Evolutionary conservation across 1,284 basidiomycete genomes (phyloP).

Genomic region (Crepidotus sp.): DNA sequence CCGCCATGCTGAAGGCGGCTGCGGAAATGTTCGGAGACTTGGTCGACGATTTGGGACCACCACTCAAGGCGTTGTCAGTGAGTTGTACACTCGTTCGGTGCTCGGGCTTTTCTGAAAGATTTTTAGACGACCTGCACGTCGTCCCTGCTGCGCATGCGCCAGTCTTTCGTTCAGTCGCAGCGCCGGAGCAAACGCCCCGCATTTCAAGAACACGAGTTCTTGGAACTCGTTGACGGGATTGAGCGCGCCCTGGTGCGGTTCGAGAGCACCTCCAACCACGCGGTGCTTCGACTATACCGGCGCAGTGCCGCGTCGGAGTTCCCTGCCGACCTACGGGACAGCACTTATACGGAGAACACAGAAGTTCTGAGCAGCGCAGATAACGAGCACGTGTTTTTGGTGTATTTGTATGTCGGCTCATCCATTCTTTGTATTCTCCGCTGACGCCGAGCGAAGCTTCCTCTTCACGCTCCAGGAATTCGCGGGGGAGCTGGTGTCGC

Average conservation of each 20-base stretch:
- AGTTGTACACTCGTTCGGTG: conserved; percentile 16
- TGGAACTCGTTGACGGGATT: conserved; percentile 55
- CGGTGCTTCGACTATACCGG: conserved; percentile 69
- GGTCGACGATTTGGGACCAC: conserved; percentile 74
- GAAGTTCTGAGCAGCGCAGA: conserved; percentile 30
- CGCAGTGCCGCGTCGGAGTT: conserved; percentile 38
- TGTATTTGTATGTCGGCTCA: conserved; percentile 80
- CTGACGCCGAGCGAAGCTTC: conserved; percentile 45
- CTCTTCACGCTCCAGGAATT: conserved; percentile 93
- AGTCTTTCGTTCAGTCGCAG: conserved; percentile 48
- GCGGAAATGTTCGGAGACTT: conserved; percentile 76
- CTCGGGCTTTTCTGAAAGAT: background rate
- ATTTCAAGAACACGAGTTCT: conserved; percentile 49
- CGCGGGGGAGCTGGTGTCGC: conserved; percentile 68
- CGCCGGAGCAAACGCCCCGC: conserved; percentile 22
- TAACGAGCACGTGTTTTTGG: conserved; percentile 69
- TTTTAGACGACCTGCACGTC: conserved; percentile 49
- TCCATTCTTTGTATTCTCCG: background rate
- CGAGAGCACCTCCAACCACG: conserved; percentile 75
- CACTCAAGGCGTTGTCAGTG: conserved; percentile 71
- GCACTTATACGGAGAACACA: conserved; percentile 30
- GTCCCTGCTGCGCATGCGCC: conserved; percentile 54
- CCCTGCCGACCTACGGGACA: conserved; percentile 23
- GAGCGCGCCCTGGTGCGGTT: conserved; percentile 66
- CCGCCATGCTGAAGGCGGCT: conserved; percentile 51